Evolutionary conservation across 2,329 filamentous ascomycete species (phyloP), one percentile per base, ranked within the genome.

Genomic region (Fusarium sp.): DNA sequence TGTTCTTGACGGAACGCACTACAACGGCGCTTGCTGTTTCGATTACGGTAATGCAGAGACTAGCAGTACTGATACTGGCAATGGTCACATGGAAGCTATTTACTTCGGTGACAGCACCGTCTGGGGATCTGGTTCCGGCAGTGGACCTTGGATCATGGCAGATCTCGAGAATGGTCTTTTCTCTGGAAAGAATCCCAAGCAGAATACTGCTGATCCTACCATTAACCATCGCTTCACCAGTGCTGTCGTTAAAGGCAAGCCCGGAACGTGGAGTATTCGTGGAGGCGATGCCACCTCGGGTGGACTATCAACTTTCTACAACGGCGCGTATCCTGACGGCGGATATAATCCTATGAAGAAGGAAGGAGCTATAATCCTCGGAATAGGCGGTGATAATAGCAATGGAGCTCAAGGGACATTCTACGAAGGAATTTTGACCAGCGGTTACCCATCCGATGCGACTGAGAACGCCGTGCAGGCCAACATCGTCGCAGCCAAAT

Each of bases 101-200:
- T 92, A 92, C 84, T 92, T 85, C 73, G 90, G 90, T 2, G 81
- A 82, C 77, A 86, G 76, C 77, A 88, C 83, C 0, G 65, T 65
- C 71, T 91, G 88, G 87, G 90, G 90, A 22, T 79, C 78, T 12
- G 90, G 90, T 13, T 62, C 86, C 7, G 90, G 89, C 47, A 84
- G 73, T 46, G 90, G 90, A 0, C 90, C 90, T 0, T 92, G 90
- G 90, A 77, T 92, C 72, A 91, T 92, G 89, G 90, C 89, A 1
- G 90, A 92, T 79, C 84, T 92, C 1, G 90, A 92, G 77, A 91
- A 92, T 68, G 88, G 88, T 7, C 80, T 92, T 5, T 92, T 91
- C 81, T 90, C 89, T 0, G 90, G 89, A 18, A 20, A 57, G 20
- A 20, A 31, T 22, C 35, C 67, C 2, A 71, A 71, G 42, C 59